Base-by-base conservation (phyloP, 202 grass and related monocot genomes). In the Zizania palustris region DNA sequence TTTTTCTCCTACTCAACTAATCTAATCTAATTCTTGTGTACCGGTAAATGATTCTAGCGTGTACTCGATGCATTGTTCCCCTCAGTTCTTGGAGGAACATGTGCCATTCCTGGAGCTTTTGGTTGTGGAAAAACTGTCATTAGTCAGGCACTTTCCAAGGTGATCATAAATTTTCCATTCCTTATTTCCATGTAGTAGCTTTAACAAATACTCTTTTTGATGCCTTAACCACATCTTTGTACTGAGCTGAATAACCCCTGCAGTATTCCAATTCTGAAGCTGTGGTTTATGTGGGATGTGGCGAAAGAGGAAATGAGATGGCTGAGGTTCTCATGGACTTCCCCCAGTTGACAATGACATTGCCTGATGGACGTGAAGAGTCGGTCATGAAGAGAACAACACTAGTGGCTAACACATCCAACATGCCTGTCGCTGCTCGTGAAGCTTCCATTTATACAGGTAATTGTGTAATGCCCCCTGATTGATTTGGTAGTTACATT, bases 281-380 rank as follows among this genome's bases (percentile, higher is more conserved):
- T 84, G 85, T 97, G 19, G 94, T 97, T 68, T 97, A 94, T 43
- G 95, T 94, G 45, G 95, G 89, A n/a, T 97, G 95, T 75, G 91
- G 89, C 71, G 95, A 97, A 81, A 88, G 85, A 86, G 95, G 87
- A 83, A 93, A 97, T 80, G 95, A 94, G 75, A 93, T 97, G 91
- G 94, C 89, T 82, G 89, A 97, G 85, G 87, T 97, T 60, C 85
- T 97, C 39, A 97, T 97, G 94, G 91, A 97, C 83, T 97, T 93
- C 14, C 91, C 94, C 12, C 85, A 92, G 76, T 84, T 97, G 82
- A 97, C 94, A 77, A 90, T 93, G 94, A 97, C 86, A 14, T 85
- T 93, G 61, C 61, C 70, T 43, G 87, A 97, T 67, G 91, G 94
- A 1, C 94, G 91, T 93, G 94, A 97, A 80, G 91, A 97, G 60